Base-by-base conservation (phyloP, 169 alveolate species). In the Eimeria acervulina region DNA sequence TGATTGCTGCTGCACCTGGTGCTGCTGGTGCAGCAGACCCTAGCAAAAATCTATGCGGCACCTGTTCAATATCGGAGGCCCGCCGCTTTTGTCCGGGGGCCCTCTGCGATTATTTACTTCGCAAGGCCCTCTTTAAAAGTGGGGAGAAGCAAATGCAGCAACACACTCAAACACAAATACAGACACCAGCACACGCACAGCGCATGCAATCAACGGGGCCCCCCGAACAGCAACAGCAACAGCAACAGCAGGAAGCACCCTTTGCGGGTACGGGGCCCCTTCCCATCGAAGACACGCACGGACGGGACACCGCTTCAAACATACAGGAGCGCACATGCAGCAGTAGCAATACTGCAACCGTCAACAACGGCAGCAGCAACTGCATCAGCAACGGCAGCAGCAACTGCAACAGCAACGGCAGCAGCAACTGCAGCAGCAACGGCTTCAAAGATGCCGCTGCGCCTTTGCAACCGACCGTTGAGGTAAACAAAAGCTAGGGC, bases 71-170 rank as follows among this genome's bases (percentile, higher is more conserved):
- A 4, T 40, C 68, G 12, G 90, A 81, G 66, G 90, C 90, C 13
- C 66, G 90, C 31, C 90, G 90, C 70, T 81, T 81, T 72, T 81
- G 90, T 38, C 90, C 90, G 70, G 90, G 90, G 68, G 90, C 90
- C 70, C 90, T 81, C 36, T 81, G 90, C 23, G 90, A 81, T 26
- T 81, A 81, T 26, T 61, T 81, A 47, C 44, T 81, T 40, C 36
- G 90, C 26, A 81, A 81, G 68, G 90, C 90, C 8, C 44, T 81
- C 19, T 81, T 81, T 42, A 81, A 26, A 72, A 81, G 12, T 10
- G 72, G 70, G 31, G 90, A 81, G 55, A 81, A 47, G 55, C 55
- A 47, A 47, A 12, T 5, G 55, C 55, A 47, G 55, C 55, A 47
- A 55, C 66, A 55, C 26, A 19, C 66, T 8, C 66, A 55, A 7